phyloP scores from a whole-genome alignment of 345 rosid genomes.

The Boechera retrofracta region DNA sequence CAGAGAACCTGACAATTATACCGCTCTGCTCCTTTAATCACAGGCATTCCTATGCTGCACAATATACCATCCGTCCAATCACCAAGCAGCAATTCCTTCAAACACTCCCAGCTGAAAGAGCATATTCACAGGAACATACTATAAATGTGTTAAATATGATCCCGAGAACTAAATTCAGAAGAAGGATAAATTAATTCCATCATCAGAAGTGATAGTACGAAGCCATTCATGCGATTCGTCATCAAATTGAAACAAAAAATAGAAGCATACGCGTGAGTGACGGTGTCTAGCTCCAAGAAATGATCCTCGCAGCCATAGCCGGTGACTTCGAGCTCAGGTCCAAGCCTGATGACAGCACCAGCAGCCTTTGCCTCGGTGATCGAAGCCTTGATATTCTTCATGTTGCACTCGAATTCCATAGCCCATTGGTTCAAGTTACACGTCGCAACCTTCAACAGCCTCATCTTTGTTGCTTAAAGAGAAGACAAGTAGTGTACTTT shows the following conservation, averaged over 20 bases:
- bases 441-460: slow-evolving; percentile 80
- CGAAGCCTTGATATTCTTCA: slow-evolving; percentile 80
- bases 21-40: slow-evolving; percentile 85
- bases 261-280: slow-evolving; percentile 68
- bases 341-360: slow-evolving; percentile 87
- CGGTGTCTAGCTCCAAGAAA: slow-evolving; percentile 90
- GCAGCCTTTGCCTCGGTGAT: slow-evolving; percentile 67
- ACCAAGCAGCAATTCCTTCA: slow-evolving; percentile 77
- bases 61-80: slow-evolving; percentile 87
- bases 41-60: slow-evolving; percentile 97
- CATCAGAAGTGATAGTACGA: background rate
- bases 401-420: slow-evolving; percentile 83
- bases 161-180: background rate
- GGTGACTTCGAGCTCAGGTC: slow-evolving; percentile 95
- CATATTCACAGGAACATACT: background rate
- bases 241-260: background rate
- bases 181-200: background rate
- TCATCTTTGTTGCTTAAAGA: slow-evolving; percentile 52
- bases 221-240: background rate
- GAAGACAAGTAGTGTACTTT: background rate
- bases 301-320: slow-evolving; percentile 99
- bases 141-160: background rate
- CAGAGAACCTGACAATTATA: slow-evolving; percentile 95
- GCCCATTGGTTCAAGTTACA: slow-evolving; percentile 98
- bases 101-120: slow-evolving; percentile 85